Conservation (phyloP, 2,329 filamentous ascomycete species). For the Pseudogymnoascus sp. region DNA sequence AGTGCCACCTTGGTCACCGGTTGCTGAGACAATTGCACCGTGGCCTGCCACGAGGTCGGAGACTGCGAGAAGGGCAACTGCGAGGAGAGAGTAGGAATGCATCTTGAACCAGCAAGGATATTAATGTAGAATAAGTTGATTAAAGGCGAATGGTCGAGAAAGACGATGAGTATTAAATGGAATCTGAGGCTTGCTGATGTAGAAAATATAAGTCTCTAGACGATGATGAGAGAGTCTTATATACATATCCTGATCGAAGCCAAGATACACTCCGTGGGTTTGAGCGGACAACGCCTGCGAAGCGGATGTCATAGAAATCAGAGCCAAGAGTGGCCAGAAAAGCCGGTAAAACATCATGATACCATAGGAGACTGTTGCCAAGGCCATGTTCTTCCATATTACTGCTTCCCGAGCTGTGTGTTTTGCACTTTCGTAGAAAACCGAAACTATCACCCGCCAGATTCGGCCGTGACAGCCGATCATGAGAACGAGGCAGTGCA, state of each 20-base stretch:
- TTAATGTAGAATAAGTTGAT: background rate
- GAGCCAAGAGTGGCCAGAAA: background rate
- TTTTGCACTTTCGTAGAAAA: background rate
- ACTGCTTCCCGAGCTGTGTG: background rate
- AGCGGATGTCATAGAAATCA: background rate
- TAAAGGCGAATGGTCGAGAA: background rate
- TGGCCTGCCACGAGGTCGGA: slow-evolving; percentile 53
- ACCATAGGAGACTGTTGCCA: background rate
- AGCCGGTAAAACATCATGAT: background rate
- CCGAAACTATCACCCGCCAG: background rate
- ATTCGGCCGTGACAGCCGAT: background rate
- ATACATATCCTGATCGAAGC: background rate
- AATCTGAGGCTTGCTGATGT: background rate
- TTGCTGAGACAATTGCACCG: slow-evolving; percentile 51
- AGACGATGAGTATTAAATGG: background rate
- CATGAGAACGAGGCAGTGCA: background rate
- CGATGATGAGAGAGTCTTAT: background rate
- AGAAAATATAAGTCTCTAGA: background rate
- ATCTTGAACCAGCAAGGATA: slow-evolving; percentile 24
- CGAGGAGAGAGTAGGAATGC: slow-evolving; percentile 37
- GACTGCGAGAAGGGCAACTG: slow-evolving; percentile 41
- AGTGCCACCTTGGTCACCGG: slow-evolving; percentile 49
- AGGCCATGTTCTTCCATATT: background rate
- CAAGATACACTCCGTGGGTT: background rate
- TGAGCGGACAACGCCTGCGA: background rate